Conservation (phyloP, 257 asterid genomes). For the Apocynum venetum region DNA sequence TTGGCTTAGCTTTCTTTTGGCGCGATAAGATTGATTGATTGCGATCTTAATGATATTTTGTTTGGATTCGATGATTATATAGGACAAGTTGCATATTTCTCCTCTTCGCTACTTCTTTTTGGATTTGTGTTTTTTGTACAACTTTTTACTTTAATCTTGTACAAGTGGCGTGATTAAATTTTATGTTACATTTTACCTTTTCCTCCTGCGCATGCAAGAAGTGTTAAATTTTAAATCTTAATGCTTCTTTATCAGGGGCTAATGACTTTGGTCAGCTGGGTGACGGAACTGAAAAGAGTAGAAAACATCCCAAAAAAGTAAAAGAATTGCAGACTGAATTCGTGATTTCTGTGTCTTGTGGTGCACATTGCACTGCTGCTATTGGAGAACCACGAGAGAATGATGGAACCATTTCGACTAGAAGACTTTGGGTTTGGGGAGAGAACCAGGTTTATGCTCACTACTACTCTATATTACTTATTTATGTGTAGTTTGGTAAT, state of each 20-base stretch:
- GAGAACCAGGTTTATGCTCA: conserved; percentile 72
- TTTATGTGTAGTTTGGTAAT: conserved; percentile 2
- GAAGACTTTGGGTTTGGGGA: conserved; percentile 98
- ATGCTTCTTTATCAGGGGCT: conserved; percentile 53
- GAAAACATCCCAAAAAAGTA: conserved; percentile 76
- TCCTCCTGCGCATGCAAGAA: not conserved
- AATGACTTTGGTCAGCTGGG: conserved; percentile 98
- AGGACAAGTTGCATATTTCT: not conserved
- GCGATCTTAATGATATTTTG: not conserved
- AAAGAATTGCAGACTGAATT: conserved; percentile 66
- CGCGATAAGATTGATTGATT: not conserved
- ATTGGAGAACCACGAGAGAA: conserved; percentile 82
- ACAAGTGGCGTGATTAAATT: not conserved
- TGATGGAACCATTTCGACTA: conserved; percentile 64
- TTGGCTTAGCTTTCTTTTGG: not conserved
- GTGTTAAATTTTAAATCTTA: not conserved
- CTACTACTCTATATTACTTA: conserved; percentile 9
- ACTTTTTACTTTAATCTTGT: not conserved
- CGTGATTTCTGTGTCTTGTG: conserved; percentile 83
- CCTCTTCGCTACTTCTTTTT: not conserved
- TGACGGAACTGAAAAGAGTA: conserved; percentile 75
- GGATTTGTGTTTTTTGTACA: not conserved
- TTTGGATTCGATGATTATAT: not conserved
- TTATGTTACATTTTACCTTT: not conserved
- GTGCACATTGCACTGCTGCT: conserved; percentile 92